Evolutionary conservation across 164 flowering plant genomes (phyloP), one percentile per base, ranked within the genome.

Genomic region (Aristolochia contorta): DNA sequence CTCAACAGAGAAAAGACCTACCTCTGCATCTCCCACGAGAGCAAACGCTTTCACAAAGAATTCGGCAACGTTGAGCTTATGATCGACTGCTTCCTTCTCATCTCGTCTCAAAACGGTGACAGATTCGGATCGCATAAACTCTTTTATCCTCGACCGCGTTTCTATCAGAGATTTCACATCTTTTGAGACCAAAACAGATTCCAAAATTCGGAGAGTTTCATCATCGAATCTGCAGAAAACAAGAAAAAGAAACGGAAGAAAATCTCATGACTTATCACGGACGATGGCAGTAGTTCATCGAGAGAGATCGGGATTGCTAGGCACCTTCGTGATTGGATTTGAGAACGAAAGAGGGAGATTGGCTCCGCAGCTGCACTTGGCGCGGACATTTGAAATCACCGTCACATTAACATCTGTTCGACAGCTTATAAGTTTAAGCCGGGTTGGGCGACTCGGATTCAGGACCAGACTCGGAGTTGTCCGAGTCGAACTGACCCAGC

Each of bases 31-130:
- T 30, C 81, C 87, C 0, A 75, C 67, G 18, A 90, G 77, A 58
- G 91, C 90, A 53, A 88, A 90, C 60, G 93, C 82, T 7, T 74
- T 82, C 67, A 88, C 83, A 51, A 93, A 72, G 74, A 93, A 93
- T 19, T 84, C 89, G 33, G 84, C 75, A 24, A 79, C 64, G 14
- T 58, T 55, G 27, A 93, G 89, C 84, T 86, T 86, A 43, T 75
- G 65, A 16, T 76, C 78, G 3, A 79, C 72, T 0, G 82, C 19
- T 71, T 77, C 77, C 32, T 66, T 74, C 0, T 68, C n/a, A n/a
- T 78, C 71, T 64, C 81, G 81, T 12, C 74, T 79, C 23, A 86
- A 56, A 37, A 74, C 62, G 13, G 56, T 19, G 43, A 74, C 59
- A 45, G 77, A 76, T 75, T 87, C 84, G 0, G 74, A 69, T 57